Conservation (phyloP, 2,329 filamentous ascomycete species). For the Claviceps sp. region DNA sequence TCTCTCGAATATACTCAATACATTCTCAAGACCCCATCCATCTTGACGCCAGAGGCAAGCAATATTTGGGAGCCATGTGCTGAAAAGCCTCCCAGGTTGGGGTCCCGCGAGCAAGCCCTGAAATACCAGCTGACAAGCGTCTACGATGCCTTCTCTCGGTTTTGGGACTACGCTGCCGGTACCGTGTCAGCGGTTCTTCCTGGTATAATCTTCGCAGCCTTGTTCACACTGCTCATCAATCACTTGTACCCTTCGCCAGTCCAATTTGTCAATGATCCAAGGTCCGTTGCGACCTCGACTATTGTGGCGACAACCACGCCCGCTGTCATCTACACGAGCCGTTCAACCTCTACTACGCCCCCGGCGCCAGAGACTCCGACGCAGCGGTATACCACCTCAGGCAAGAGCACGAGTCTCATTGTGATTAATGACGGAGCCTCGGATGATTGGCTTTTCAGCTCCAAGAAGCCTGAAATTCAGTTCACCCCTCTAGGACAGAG, state of each 20-base stretch:
- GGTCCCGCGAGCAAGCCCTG: background rate
- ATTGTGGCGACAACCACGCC: conserved; percentile 11
- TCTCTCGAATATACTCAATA: conserved; percentile 38
- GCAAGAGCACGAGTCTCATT: conserved; percentile 15
- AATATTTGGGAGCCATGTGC: conserved; percentile 12
- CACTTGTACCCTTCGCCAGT: conserved; percentile 16
- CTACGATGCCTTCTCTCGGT: background rate
- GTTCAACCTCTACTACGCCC: conserved; percentile 4
- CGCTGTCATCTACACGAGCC: conserved; percentile 6
- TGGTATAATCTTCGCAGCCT: conserved; percentile 12
- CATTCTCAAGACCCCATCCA: conserved; percentile 30
- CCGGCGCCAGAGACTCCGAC: background rate
- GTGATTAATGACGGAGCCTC: conserved; percentile 16
- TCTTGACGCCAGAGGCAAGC: conserved; percentile 22
- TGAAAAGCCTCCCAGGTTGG: conserved; percentile 1
- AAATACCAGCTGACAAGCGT: background rate
- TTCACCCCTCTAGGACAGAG: conserved; percentile 25
- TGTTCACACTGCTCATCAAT: conserved; percentile 13
- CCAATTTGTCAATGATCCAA: background rate
- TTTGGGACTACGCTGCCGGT: conserved; percentile 1
- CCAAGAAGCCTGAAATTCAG: conserved; percentile 19
- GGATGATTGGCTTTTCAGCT: conserved; percentile 22
- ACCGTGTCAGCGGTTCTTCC: conserved; percentile 12
- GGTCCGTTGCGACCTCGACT: conserved; percentile 8
- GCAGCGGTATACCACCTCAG: conserved; percentile 4